phyloP scores from a whole-genome alignment of 768 basidiomycete genomes.

The Porphyrellus cyaneotinctus region DNA sequence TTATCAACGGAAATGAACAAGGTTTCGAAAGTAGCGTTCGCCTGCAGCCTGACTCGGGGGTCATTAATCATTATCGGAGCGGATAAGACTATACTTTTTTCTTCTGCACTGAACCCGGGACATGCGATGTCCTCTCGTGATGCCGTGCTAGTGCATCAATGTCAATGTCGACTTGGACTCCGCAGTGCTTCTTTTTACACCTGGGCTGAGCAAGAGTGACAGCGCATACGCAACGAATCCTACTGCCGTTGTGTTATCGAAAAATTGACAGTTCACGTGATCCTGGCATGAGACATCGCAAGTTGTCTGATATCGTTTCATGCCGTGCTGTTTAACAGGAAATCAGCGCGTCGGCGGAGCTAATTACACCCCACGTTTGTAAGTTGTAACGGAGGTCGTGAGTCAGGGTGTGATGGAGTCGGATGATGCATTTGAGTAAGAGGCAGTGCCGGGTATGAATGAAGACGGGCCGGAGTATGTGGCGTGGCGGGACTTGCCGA shows the following conservation, averaged over 20 bases:
- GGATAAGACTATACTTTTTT: background rate
- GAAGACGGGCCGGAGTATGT: constrained; percentile 5
- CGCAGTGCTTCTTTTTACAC: background rate
- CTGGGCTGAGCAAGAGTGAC: background rate
- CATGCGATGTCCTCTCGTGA: too few species aligned
- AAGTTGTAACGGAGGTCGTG: background rate
- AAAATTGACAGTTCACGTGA: background rate
- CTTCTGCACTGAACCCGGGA: background rate
- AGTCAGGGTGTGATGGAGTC: background rate
- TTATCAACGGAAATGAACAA: background rate
- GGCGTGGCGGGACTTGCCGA: constrained; percentile 26
- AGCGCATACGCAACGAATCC: background rate
- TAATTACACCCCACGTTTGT: too few species aligned
- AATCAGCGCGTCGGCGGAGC: too few species aligned
- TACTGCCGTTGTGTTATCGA: background rate
- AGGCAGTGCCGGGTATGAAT: constrained; percentile 15
- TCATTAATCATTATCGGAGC: background rate
- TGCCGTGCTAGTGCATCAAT: background rate
- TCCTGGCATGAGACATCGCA: background rate
- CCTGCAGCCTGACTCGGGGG: background rate
- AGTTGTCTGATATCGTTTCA: too few species aligned
- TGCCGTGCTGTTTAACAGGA: too few species aligned
- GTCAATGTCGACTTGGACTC: background rate
- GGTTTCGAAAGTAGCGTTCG: background rate
- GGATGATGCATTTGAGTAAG: background rate